Evolutionary conservation across 805 yeast species (phyloP), one percentile per base, ranked within the genome.

Genomic region (Pichia californica): DNA sequence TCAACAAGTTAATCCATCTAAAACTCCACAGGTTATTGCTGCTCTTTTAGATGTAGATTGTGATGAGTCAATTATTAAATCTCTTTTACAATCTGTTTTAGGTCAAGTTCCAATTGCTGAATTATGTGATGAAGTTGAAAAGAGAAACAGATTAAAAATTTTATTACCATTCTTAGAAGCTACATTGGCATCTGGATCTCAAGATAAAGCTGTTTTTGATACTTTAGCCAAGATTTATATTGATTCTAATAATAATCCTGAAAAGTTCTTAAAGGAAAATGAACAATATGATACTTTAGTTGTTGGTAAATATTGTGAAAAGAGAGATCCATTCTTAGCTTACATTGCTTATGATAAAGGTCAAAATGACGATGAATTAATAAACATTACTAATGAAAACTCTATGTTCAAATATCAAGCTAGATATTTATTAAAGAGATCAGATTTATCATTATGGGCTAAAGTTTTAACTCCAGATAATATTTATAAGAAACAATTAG

Each of bases 371-470:
- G 82, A 73, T 45, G 99, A 93, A 64, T 76, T 93, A 58, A 78
- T 93, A 57, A 74, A 77, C 59, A 88, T 93, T 65, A 93, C 99
- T 53, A 93, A 93, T 64, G 98, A 93, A 59, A 93, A 93, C 65
- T 78, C 93, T 55, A 93, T 93, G 99, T 93, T 85, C 76, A 93
- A 93, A 66, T 91, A 93, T 68, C 99, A 93, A 73, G 98, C 98
- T n/a, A 82, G 98, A 64, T 93, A 93, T 62, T 73, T 93, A 56
- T 76, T 93, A 54, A 72, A 79, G 48, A 84, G 95, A 64, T 87
- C 96, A n/a, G 96, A 93, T 61, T 70, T 80, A 20, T 73, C 66
- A 7, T 73, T 93, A 52, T 93, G 98, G 97, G 67, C 77, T 44
- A 72, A 71, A 53, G 99, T 93, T 5, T 73, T 93, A 59, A 57